Evolutionary conservation across 2,329 filamentous ascomycete genomes (phyloP).

Genomic region (Xenosphaeropsis pyriputrescens): DNA sequence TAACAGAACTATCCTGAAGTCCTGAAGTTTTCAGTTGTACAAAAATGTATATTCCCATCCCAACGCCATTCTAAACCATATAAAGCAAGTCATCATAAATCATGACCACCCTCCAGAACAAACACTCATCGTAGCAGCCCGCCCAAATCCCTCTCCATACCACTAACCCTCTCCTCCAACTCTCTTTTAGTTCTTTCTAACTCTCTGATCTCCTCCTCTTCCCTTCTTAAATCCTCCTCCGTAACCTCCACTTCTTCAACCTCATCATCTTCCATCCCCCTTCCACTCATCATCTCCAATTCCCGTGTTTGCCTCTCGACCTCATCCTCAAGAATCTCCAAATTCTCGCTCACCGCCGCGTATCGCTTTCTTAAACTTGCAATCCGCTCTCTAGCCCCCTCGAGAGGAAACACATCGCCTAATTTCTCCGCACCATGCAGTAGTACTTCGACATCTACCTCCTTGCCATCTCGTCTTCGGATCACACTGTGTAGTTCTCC

Average conservation of each 20-base stretch:
- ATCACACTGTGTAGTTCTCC: slow-evolving; percentile 77
- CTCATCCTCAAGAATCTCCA: slow-evolving; percentile 66
- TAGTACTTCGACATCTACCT: slow-evolving; percentile 76
- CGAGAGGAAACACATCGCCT: slow-evolving; percentile 72
- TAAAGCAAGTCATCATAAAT: too few species aligned
- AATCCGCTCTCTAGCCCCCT: slow-evolving; percentile 67
- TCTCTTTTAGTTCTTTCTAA: slow-evolving; percentile 47
- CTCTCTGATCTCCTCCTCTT: slow-evolving; percentile 52
- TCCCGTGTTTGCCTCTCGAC: slow-evolving; percentile 65
- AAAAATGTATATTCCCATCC: too few species aligned
- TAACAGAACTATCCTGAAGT: too few species aligned
- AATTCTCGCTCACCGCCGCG: slow-evolving; percentile 54
- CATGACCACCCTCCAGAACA: too few species aligned
- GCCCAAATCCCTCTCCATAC: slow-evolving; percentile 55
- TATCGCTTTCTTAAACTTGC: slow-evolving; percentile 56
- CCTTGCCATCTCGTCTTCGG: slow-evolving; percentile 36
- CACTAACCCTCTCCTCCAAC: slow-evolving; percentile 48
- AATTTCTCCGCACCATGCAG: slow-evolving; percentile 81
- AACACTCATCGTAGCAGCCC: slow-evolving; percentile 25
- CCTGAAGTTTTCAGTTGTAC: too few species aligned
- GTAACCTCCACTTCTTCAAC: slow-evolving; percentile 31
- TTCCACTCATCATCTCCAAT: slow-evolving; percentile 58
- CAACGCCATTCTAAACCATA: too few species aligned
- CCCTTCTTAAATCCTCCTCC: slow-evolving; percentile 51
- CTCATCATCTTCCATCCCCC: slow-evolving; percentile 36